Evolutionary conservation across 192 early-diverging fungal genomes (phyloP).

Genomic region (Backusella australiensis): DNA sequence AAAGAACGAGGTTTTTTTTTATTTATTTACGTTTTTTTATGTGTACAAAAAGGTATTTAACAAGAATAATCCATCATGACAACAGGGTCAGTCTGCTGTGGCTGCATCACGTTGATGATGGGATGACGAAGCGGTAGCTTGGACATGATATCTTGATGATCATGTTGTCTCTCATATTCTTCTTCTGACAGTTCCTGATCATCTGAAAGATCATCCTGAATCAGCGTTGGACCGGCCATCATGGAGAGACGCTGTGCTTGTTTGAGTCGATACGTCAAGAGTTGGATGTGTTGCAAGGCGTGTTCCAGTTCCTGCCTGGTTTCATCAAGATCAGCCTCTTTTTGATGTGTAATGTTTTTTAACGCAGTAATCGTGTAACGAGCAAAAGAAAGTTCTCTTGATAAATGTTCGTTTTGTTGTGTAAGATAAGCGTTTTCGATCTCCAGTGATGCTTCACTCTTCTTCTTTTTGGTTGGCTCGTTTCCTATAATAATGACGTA

Average conservation of each 20-base stretch:
- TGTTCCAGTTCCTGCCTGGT: constrained; percentile 35
- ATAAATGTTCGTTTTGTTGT: constrained; percentile 30
- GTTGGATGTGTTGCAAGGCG: constrained; percentile 29
- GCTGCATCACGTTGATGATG: constrained; percentile 1
- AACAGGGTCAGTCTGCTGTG: not conserved
- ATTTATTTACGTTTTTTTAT: not conserved
- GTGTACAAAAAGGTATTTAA: not conserved
- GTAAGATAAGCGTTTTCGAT: constrained; percentile 30
- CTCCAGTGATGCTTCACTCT: constrained; percentile 17
- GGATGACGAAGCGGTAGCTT: constrained; percentile 23
- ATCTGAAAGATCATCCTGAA: constrained; percentile 17
- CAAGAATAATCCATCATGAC: constrained; percentile 4
- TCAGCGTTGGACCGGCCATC: constrained; percentile 3
- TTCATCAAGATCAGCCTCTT: constrained; percentile 24
- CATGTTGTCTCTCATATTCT: constrained; percentile 2
- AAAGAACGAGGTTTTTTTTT: not conserved
- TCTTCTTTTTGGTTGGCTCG: not conserved
- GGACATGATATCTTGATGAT: constrained; percentile 14
- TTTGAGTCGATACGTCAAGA: constrained; percentile 20
- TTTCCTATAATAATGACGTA: not conserved
- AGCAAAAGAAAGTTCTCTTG: constrained; percentile 28
- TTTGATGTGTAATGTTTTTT: constrained; percentile 31
- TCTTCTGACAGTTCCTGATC: constrained; percentile 32
- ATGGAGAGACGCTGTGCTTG: not conserved
- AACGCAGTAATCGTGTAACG: constrained; percentile 35